These are phyloP conservation scores for Ustilago crameri DNA, from an alignment of 1,284 basidiomycete species.

Conservation along the genomic window DNA sequence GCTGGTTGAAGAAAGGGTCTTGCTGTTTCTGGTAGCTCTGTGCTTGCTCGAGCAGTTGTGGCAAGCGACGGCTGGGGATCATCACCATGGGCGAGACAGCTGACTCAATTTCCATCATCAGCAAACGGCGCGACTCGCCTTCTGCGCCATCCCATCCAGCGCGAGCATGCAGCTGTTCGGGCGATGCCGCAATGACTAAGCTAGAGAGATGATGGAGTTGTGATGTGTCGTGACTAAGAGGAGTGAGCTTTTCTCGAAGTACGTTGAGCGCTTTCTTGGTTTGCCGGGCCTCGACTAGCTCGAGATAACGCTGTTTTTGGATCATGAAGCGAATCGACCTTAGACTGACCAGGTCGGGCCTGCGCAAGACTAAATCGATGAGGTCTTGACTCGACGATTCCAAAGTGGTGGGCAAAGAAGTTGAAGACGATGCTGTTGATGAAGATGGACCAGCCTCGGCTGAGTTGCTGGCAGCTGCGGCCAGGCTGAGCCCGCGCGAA, in stretches of 20 bases:
- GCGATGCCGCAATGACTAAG: conserved; percentile 63
- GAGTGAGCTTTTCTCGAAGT: conserved; percentile 85
- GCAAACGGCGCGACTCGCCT: conserved; percentile 79
- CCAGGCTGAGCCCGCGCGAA: conserved; percentile 7
- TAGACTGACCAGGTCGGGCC: conserved; percentile 41
- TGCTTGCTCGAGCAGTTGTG: conserved; percentile 86
- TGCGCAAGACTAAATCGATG: conserved; percentile 52
- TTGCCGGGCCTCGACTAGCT: conserved; percentile 85
- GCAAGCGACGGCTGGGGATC: conserved; percentile 89
- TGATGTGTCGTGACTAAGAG: conserved; percentile 67
- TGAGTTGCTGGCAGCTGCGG: neutral
- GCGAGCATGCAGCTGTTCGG: conserved; percentile 82
- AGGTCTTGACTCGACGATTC: conserved; percentile 22
- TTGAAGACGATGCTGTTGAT: conserved; percentile 23
- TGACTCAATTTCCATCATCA: conserved; percentile 84
- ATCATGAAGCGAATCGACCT: conserved; percentile 83
- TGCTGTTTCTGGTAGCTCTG: conserved; percentile 75
- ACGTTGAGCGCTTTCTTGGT: conserved; percentile 85
- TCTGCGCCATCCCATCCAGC: conserved; percentile 89
- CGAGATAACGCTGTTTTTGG: conserved; percentile 93
- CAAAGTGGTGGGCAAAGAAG: conserved; percentile 9
- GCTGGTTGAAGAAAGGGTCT: conserved; percentile 62
- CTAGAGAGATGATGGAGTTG: conserved; percentile 60
- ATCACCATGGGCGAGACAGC: conserved; percentile 89
- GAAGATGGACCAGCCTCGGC: conserved; percentile 17